A percentile compares a stretch with the other conserved stretches of the same genome.
Evolutionary conservation across 345 rosid genomes (phyloP).

Genomic region (Geranium rotundifolium): DNA sequence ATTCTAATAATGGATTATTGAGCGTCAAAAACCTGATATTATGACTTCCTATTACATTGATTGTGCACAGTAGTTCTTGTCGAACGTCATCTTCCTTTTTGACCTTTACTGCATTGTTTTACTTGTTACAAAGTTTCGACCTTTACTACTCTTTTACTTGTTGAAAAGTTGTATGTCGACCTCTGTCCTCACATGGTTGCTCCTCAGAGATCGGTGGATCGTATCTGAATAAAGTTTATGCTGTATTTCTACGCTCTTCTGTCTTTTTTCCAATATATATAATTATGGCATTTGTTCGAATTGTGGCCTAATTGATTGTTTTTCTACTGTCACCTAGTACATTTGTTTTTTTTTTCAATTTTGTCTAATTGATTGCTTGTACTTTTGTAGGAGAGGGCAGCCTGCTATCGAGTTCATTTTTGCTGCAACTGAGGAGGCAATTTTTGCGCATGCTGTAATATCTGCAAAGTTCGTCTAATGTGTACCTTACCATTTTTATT

Average conservation of each 20-base stretch:
- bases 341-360: neutral
- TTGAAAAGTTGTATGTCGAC: no score
- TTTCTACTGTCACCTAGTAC: neutral
- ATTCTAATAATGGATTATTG: no score
- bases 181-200: no score
- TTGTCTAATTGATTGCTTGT: conserved; percentile 6
- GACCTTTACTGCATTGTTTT: no score
- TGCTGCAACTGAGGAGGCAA: conserved; percentile 91
- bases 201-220: neutral
- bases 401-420: conserved; percentile 82
- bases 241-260: neutral
- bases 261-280: neutral
- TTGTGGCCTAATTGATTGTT: neutral
- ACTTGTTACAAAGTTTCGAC: no score
- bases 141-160: no score
- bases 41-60: neutral
- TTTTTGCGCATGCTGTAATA: conserved; percentile 74
- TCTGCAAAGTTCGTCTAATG: conserved; percentile 75
- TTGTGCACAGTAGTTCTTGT: neutral
- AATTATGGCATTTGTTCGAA: no score
- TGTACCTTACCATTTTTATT: conserved; percentile 8
- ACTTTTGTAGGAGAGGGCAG: conserved; percentile 72
- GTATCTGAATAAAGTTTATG: neutral
- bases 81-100: no score
- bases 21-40: neutral